phyloP scores from a whole-genome alignment of 371 early-diverging fungal species.

The Phascolomyces articulosus region DNA sequence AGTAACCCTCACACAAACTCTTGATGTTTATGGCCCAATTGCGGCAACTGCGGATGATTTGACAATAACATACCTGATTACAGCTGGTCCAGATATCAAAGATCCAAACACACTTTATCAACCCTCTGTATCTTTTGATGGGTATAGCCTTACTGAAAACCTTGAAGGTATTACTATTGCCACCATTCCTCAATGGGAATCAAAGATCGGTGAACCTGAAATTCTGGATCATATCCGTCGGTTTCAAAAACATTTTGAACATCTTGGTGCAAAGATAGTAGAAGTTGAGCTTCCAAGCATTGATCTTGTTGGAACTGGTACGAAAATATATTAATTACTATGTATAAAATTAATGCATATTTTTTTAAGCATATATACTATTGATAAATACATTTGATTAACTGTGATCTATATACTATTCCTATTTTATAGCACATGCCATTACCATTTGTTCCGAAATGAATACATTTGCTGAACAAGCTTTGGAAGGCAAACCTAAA shows the following conservation, averaged over 20 bases:
- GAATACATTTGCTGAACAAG: conserved; percentile 36
- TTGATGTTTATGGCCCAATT: conserved; percentile 65
- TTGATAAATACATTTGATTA: too few species aligned
- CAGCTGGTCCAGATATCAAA: conserved; percentile 56
- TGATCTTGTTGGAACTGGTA: conserved; percentile 43
- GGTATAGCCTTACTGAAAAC: conserved; percentile 23
- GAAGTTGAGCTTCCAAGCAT: conserved; percentile 72
- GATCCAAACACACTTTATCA: conserved; percentile 21
- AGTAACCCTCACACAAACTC: conserved; percentile 45
- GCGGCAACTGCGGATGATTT: conserved; percentile 63
- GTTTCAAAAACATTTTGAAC: conserved; percentile 43
- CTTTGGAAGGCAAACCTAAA: conserved; percentile 28
- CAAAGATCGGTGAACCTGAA: conserved; percentile 29
- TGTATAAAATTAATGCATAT: not conserved
- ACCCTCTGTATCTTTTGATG: conserved; percentile 25
- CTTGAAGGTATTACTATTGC: conserved; percentile 35
- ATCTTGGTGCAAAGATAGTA: conserved; percentile 63
- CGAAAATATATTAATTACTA: not conserved
- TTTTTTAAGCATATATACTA: too few species aligned
- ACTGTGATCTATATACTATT: not conserved
- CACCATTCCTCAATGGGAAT: conserved; percentile 27
- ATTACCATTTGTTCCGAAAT: conserved; percentile 72
- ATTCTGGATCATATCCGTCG: conserved; percentile 41
- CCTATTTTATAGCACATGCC: conserved; percentile 53
- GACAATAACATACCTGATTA: conserved; percentile 59